These are phyloP conservation scores for Phytophthora foliorum DNA, from an alignment of 352 stramenopile species.

Conservation along the genomic window DNA sequence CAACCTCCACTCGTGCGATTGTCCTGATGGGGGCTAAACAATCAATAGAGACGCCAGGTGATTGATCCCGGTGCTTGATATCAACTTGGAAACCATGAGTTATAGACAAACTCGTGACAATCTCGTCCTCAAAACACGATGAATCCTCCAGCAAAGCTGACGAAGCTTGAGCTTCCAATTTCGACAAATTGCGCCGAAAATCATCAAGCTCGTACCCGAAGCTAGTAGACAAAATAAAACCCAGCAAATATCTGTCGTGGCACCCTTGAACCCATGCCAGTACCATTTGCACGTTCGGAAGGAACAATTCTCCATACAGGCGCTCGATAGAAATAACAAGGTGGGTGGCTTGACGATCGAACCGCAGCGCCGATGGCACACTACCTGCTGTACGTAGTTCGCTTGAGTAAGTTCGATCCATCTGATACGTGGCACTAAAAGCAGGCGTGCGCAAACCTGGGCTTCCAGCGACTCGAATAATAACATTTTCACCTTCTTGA, in stretches of 20 bases:
- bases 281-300: slow-evolving; percentile 54
- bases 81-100: slow-evolving; percentile 48
- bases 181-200: slow-evolving; percentile 67
- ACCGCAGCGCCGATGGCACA: slow-evolving; percentile 23
- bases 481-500: slow-evolving; percentile 41
- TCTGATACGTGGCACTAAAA: slow-evolving; percentile 52
- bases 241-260: slow-evolving; percentile 60
- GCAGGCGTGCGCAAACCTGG: slow-evolving; percentile 49
- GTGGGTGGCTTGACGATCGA: slow-evolving; percentile 33
- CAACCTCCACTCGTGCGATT: slow-evolving; percentile 45
- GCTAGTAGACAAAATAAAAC: slow-evolving; percentile 73
- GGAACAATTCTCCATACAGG: slow-evolving; percentile 48
- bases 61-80: slow-evolving; percentile 51
- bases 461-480: slow-evolving; percentile 54
- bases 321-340: slow-evolving; percentile 41
- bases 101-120: slow-evolving; percentile 37
- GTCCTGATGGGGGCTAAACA: slow-evolving; percentile 23
- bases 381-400: slow-evolving; percentile 14
- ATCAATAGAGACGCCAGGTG: slow-evolving; percentile 21
- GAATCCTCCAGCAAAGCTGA: slow-evolving; percentile 38
- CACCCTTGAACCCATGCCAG: slow-evolving; percentile 52
- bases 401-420: slow-evolving; percentile 51
- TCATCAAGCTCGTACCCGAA: slow-evolving; percentile 66
- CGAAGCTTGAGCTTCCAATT: slow-evolving; percentile 48
- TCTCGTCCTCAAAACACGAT: slow-evolving; percentile 36